A percentile compares a stretch with the other conserved stretches of the same genome.
Conservation (phyloP, 2,329 filamentous ascomycete genomes). For the Colletotrichum chlorophyti region DNA sequence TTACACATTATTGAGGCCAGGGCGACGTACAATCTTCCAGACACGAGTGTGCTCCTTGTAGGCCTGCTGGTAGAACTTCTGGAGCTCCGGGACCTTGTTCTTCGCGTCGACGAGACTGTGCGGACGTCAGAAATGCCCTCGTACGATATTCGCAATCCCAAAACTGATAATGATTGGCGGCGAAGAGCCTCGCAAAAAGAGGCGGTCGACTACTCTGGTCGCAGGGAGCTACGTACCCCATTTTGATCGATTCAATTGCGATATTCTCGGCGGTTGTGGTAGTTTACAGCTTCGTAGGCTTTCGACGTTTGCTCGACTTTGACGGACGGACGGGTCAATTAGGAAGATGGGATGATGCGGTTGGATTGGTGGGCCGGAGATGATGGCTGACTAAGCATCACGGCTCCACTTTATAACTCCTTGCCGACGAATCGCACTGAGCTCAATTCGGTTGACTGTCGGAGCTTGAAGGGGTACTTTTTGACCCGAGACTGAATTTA, state of each 20-base stretch:
- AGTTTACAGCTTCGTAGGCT: constrained; percentile 27
- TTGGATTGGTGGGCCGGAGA: constrained; percentile 22
- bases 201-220: neutral
- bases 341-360: constrained; percentile 24
- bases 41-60: constrained; percentile 72
- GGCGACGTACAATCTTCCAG: constrained; percentile 76
- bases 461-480: constrained; percentile 7
- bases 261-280: constrained; percentile 32
- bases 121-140: constrained; percentile 37
- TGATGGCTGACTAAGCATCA: constrained; percentile 12
- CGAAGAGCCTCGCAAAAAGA: neutral
- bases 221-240: constrained; percentile 44
- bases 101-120: constrained; percentile 70
- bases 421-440: constrained; percentile 5
- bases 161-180: constrained; percentile 32
- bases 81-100: constrained; percentile 79
- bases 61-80: constrained; percentile 77
- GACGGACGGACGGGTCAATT: constrained; percentile 33
- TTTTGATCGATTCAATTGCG: constrained; percentile 41
- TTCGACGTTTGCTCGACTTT: constrained; percentile 35
- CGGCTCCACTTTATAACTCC: neutral
- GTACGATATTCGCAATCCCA: constrained; percentile 12
- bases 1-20: neutral
- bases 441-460: constrained; percentile 17
- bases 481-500: neutral